phyloP scores from a whole-genome alignment of 225 moss, liverwort and hornwort species.

The Marchantia paleacea region DNA sequence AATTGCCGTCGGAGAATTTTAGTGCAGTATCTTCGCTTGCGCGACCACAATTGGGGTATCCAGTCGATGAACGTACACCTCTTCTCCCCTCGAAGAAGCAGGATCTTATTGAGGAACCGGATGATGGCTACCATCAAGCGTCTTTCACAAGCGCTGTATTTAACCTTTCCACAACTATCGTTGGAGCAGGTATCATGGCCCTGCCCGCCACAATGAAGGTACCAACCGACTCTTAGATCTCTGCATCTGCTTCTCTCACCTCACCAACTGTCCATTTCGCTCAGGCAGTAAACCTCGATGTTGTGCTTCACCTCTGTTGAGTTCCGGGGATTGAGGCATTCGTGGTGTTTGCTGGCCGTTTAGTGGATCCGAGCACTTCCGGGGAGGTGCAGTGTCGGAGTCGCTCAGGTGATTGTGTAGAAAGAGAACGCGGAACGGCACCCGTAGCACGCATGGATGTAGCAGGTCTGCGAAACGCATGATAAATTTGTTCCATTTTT shows the following conservation, averaged over 20 bases:
- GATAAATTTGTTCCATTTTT: neutral
- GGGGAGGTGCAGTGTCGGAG: neutral
- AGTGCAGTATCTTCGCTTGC: neutral
- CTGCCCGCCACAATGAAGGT: constrained; percentile 83
- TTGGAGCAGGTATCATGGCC: constrained; percentile 95
- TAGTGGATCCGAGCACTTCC: neutral
- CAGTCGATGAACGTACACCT: constrained; percentile 44
- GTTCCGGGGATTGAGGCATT: neutral
- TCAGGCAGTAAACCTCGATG: neutral
- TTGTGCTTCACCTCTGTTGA: neutral
- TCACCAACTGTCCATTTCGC: neutral
- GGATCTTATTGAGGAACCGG: constrained; percentile 56
- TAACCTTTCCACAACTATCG: constrained; percentile 86
- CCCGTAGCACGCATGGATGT: neutral
- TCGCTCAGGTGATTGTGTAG: neutral
- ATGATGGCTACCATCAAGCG: constrained; percentile 77
- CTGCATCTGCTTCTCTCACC: neutral
- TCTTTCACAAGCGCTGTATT: constrained; percentile 68
- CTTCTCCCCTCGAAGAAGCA: constrained; percentile 62
- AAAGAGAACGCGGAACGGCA: neutral
- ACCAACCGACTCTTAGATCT: neutral
- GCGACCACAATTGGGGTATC: neutral
- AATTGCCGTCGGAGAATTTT: constrained; percentile 11
- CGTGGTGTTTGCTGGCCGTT: neutral
- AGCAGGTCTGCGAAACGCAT: neutral